Base-by-base conservation (phyloP, 371 early-diverging fungal species). In the Haplosporangium sp. region DNA sequence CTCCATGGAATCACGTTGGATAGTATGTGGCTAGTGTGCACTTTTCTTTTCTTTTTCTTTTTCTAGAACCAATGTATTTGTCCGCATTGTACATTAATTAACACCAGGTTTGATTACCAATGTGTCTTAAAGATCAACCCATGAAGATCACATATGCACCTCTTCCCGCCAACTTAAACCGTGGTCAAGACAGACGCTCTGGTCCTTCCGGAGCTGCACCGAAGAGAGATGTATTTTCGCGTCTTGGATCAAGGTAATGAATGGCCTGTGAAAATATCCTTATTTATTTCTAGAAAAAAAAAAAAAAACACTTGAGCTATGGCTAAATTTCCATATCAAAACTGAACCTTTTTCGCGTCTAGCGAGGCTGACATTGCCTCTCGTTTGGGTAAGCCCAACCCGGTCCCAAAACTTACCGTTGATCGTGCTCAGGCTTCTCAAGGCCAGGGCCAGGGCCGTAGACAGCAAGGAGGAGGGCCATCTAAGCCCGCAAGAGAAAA, bases 1-100 rank as follows among this genome's bases (percentile, higher is more conserved):
- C 87, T 90, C 47, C 86, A 92, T 61, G 88, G 88, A 66, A 85
- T 89, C 11, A 85, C 87, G 53, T 82, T 92, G 40, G 92, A 92
- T 84, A 88, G 92, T 91, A 87, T 61, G 61, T 20, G n/a, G 17
- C 13, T 27, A 17, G 1, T 37, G 15, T 34, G 39, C 64, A 52
- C 19, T 52, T 48, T 53, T 59, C 52, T 35, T 53, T 63, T 20
- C 27, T 27, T 27, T 27, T 27, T 27, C 27, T 27, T 27, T 27
- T 27, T 27, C 27, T 27, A 27, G 27, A 27, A 27, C 27, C 27
- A 27, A 27, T 27, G 27, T 27, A 40, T 40, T 15, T 20, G 7
- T 34, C 44, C 6, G 42, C 37, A 38, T 37, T 5, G 48, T n/a
- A 17, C 48, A 17, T 17, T 11, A 17, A 48, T 20, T 57, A 39